Evolutionary conservation across 495 filamentous ascomycete species (phyloP).

Genomic region (Xylaria cubensis): DNA sequence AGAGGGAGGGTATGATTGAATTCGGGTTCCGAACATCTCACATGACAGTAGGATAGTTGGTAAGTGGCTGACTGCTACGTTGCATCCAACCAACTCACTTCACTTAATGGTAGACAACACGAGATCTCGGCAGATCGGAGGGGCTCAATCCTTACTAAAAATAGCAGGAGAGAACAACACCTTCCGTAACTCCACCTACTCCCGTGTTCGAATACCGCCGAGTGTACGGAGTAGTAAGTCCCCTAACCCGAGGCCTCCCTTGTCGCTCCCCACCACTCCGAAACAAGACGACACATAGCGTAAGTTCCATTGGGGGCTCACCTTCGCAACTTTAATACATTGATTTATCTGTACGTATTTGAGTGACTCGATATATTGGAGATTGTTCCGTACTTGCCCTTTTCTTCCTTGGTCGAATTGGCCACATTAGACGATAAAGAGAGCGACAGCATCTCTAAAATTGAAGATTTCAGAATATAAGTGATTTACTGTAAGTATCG

Average conservation of each 20-base stretch:
- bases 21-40: neutral
- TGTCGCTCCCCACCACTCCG: neutral
- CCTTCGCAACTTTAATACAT: neutral
- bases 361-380: neutral
- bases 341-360: neutral
- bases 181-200: neutral
- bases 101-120: neutral
- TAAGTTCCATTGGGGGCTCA: neutral
- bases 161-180: slow-evolving; percentile 8
- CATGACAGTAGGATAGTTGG: neutral
- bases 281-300: neutral
- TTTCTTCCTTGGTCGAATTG: no score
- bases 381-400: neutral
- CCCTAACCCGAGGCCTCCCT: neutral
- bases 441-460: neutral
- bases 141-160: neutral
- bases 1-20: neutral
- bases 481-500: neutral
- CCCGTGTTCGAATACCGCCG: slow-evolving; percentile 9
- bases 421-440: no score
- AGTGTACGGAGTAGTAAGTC: neutral
- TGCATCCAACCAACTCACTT: slow-evolving; percentile 9
- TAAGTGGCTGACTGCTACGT: slow-evolving; percentile 4
- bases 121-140: slow-evolving; percentile 1
- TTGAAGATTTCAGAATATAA: neutral